Percentiles rank a stretch among this genome's conserved stretches.
These are phyloP conservation scores for Teunomyces barrocoloradensis DNA, from an alignment of 805 yeast species.

Conservation along the genomic window DNA sequence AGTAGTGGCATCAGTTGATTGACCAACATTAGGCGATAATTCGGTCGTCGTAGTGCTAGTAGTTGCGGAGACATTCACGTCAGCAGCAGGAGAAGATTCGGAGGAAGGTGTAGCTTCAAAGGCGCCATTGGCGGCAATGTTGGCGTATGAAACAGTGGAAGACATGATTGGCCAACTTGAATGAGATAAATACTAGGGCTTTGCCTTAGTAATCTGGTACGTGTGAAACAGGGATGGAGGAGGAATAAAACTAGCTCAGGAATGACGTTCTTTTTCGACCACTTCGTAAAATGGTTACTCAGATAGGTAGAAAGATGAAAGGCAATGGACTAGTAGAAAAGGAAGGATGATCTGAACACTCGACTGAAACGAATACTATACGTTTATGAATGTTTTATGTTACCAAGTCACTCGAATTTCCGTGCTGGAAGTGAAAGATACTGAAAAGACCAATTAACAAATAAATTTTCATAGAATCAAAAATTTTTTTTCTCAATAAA, in stretches of 20 bases:
- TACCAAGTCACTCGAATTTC: not conserved
- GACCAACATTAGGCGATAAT: conserved; percentile 3
- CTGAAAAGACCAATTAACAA: conserved; percentile 1
- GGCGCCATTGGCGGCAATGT: conserved; percentile 39
- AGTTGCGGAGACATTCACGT: conserved; percentile 7
- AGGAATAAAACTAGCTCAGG: not conserved
- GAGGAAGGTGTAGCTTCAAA: conserved; percentile 9
- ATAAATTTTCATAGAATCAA: conserved; percentile 2
- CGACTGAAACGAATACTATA: not conserved
- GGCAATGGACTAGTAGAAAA: not conserved
- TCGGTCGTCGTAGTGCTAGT: conserved; percentile 7
- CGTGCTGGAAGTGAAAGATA: not conserved
- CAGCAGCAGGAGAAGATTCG: conserved; percentile 1
- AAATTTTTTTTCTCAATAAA: not conserved
- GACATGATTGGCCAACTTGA: conserved; percentile 13
- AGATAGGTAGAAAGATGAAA: not conserved
- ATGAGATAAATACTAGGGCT: not conserved
- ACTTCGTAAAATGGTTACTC: not conserved
- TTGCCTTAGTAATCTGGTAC: not conserved
- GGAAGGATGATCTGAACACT: not conserved
- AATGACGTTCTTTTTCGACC: not conserved
- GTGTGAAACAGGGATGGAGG: not conserved
- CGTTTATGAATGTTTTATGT: not conserved
- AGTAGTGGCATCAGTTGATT: conserved; percentile 7
- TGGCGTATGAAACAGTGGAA: conserved; percentile 39